Percentiles rank a stretch among this genome's conserved stretches.
Evolutionary conservation across 2,329 filamentous ascomycete species (phyloP).

Genomic region (Venturia pyrina): DNA sequence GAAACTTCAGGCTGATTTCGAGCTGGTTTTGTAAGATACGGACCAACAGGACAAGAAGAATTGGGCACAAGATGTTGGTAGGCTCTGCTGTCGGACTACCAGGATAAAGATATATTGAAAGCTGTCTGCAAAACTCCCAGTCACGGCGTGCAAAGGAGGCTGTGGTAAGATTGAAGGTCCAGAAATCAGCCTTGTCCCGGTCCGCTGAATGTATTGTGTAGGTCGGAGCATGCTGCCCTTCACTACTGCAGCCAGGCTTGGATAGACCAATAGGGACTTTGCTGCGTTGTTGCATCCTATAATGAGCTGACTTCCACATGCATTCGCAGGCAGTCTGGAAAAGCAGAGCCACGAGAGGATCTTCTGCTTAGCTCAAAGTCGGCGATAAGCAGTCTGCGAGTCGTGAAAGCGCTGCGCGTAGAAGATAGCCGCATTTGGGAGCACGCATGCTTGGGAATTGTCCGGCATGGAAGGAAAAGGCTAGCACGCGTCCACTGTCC

Average conservation of each 20-base stretch:
- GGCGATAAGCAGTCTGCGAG: neutral
- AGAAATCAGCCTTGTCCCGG: neutral
- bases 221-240: neutral
- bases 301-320: neutral
- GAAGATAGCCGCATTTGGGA: neutral
- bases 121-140: neutral
- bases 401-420: neutral
- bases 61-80: too few relatives aligned
- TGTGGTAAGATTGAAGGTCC: neutral
- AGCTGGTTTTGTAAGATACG: too few relatives aligned
- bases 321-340: neutral
- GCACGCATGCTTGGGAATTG: neutral
- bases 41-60: too few relatives aligned
- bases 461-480: neutral
- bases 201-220: neutral
- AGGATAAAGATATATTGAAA: neutral
- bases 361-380: too few relatives aligned
- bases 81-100: neutral
- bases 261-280: neutral
- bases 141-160: too few relatives aligned
- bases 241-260: neutral
- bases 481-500: neutral
- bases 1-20: too few relatives aligned
- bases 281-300: neutral
- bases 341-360: neutral